Percentiles rank a stretch among this genome's conserved stretches.
These are phyloP conservation scores for Dendrocalamus latiflorus DNA, from an alignment of 202 grass and related monocot genomes.

Conservation along the genomic window DNA sequence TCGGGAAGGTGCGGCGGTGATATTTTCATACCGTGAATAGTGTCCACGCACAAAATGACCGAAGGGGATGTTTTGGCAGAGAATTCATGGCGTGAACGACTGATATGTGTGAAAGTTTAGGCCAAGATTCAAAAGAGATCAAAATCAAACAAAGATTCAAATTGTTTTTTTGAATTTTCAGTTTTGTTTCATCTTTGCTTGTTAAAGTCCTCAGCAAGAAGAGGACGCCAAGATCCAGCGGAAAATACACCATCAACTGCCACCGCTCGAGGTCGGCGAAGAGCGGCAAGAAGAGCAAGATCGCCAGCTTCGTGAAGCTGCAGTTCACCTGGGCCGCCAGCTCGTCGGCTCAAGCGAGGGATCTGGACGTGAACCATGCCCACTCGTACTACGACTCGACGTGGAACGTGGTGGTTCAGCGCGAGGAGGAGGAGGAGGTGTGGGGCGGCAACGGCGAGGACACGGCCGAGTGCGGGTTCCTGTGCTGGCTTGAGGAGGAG, in stretches of 20 bases:
- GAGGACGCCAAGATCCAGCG: neutral
- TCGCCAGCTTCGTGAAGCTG: conserved; percentile 23
- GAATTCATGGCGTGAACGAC: no score
- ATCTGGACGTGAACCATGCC: neutral
- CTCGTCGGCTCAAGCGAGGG: neutral
- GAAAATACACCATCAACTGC: neutral
- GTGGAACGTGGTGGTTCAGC: conserved; percentile 30
- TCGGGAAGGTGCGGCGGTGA: no score
- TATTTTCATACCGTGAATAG: no score
- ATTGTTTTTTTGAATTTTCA: no score
- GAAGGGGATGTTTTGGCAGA: no score
- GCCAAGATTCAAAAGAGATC: no score
- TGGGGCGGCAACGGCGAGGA: neutral
- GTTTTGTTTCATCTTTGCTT: neutral
- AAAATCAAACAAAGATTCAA: no score
- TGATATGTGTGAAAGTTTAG: no score
- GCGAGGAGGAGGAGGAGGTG: neutral
- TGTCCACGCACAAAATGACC: no score
- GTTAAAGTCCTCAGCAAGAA: conserved; percentile 39
- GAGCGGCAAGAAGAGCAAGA: conserved; percentile 25
- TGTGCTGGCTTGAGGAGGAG: conserved; percentile 52
- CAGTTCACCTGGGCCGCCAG: conserved; percentile 20
- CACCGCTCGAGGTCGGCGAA: neutral
- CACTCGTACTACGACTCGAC: conserved; percentile 12
- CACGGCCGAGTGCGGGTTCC: conserved; percentile 29